Evolutionary conservation across 352 stramenopile genomes (phyloP).

Genomic region (Phytophthora sojae): DNA sequence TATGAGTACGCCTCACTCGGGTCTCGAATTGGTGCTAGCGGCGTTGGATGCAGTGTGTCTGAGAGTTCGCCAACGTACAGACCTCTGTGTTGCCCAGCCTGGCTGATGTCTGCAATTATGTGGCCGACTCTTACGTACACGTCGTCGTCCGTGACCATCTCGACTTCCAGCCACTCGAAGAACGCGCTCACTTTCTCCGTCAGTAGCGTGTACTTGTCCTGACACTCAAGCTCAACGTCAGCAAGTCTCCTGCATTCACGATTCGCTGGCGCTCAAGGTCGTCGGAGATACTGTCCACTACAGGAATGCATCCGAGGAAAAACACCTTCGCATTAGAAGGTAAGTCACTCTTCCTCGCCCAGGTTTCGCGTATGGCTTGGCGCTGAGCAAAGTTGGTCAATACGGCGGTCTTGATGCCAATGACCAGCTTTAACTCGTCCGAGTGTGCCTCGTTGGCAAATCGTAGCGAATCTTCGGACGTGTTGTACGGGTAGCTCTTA

Average conservation of each 20-base stretch:
- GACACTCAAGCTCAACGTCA: slow-evolving; percentile 54
- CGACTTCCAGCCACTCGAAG: slow-evolving; percentile 42
- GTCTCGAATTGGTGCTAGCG: slow-evolving; percentile 45
- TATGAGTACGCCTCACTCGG: slow-evolving; percentile 1
- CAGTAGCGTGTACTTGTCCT: slow-evolving; percentile 50
- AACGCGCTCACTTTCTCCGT: slow-evolving; percentile 66
- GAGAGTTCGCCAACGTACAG: slow-evolving; percentile 19
- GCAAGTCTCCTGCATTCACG: slow-evolving; percentile 39
- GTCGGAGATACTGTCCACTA: not conserved
- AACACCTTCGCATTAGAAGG: slow-evolving; percentile 22
- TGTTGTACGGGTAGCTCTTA: not conserved
- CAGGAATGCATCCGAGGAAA: slow-evolving; percentile 37
- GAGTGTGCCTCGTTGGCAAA: not conserved
- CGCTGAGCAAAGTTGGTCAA: slow-evolving; percentile 35
- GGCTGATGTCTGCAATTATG: not conserved
- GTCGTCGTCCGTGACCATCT: slow-evolving; percentile 64
- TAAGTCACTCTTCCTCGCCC: slow-evolving; percentile 25
- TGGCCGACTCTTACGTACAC: slow-evolving; percentile 45
- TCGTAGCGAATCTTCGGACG: not conserved
- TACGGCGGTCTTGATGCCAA: slow-evolving; percentile 49
- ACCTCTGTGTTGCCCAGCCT: not conserved
- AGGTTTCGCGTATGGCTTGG: slow-evolving; percentile 50
- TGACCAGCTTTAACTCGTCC: slow-evolving; percentile 19
- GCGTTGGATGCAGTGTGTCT: not conserved
- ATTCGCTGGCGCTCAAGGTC: not conserved